Evolutionary conservation across 768 basidiomycete species (phyloP).

Genomic region (Tricholomella constricta): DNA sequence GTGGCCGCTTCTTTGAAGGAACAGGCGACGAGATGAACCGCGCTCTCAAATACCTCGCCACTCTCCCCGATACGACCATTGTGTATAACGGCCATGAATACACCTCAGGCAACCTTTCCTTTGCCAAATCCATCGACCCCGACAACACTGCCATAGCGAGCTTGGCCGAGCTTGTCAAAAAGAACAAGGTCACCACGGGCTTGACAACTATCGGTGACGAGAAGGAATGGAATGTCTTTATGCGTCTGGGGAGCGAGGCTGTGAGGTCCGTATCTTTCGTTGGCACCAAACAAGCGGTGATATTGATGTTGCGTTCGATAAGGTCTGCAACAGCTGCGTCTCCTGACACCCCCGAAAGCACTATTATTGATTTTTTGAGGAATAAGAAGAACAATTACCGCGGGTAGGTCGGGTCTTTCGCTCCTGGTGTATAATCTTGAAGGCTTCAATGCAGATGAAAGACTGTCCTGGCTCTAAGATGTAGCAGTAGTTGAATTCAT

Average conservation of each 20-base stretch:
- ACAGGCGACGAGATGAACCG: slow-evolving; percentile 77
- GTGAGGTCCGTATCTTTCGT: slow-evolving; percentile 54
- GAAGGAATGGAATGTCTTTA: slow-evolving; percentile 94
- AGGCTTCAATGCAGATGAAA: slow-evolving; percentile 5
- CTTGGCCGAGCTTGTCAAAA: slow-evolving; percentile 57
- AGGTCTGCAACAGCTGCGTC: slow-evolving; percentile 54
- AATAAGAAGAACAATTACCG: slow-evolving; percentile 83
- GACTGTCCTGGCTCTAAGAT: slow-evolving; percentile 6
- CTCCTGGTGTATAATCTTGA: neutral
- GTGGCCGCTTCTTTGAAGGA: slow-evolving; percentile 95
- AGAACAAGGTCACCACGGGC: slow-evolving; percentile 71
- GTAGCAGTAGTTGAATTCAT: neutral
- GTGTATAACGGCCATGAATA: slow-evolving; percentile 95
- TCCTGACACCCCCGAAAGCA: slow-evolving; percentile 45
- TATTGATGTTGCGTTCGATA: neutral
- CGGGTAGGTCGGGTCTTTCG: slow-evolving; percentile 45
- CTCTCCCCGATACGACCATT: slow-evolving; percentile 76
- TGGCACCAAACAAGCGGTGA: neutral
- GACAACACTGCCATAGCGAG: slow-evolving; percentile 60
- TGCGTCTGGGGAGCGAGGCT: slow-evolving; percentile 68
- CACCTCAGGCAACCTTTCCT: slow-evolving; percentile 71
- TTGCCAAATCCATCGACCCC: slow-evolving; percentile 64
- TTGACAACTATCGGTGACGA: slow-evolving; percentile 90
- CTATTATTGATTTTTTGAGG: slow-evolving; percentile 74
- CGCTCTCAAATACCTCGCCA: slow-evolving; percentile 69